These are phyloP conservation scores for Aspergillus sp. DNA, from an alignment of 2,329 filamentous ascomycete genomes.

Conservation along the genomic window DNA sequence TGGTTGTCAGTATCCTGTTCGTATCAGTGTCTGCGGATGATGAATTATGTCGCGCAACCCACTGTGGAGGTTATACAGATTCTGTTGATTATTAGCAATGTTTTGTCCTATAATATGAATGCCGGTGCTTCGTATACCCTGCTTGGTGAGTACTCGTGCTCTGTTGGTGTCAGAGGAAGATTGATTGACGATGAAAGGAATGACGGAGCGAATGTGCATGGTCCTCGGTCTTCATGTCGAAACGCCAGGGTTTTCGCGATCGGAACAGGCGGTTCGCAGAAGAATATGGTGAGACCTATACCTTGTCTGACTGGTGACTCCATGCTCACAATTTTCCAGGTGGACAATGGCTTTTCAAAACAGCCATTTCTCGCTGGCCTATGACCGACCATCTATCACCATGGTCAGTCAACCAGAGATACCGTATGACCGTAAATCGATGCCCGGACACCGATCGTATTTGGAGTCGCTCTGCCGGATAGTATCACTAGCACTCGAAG, in stretches of 20 bases:
- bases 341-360: conserved; percentile 58
- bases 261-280: conserved; percentile 35
- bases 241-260: conserved; percentile 43
- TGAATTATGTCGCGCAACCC: conserved; percentile 57
- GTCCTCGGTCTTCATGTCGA: conserved; percentile 52
- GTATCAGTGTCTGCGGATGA: conserved; percentile 57
- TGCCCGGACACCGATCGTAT: conserved; percentile 47
- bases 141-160: conserved; percentile 32
- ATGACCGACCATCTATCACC: conserved; percentile 50
- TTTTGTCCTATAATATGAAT: conserved; percentile 58
- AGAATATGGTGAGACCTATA: conserved; percentile 28
- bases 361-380: conserved; percentile 55
- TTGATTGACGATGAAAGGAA: conserved; percentile 10
- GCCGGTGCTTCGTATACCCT: conserved; percentile 58
- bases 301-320: neutral
- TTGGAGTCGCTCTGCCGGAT: conserved; percentile 52
- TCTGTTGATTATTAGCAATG: conserved; percentile 56
- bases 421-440: conserved; percentile 43
- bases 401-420: conserved; percentile 45
- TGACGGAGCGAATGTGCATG: conserved; percentile 45
- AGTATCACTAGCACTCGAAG: conserved; percentile 45
- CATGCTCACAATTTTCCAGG: conserved; percentile 9
- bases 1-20: conserved; percentile 50
- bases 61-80: conserved; percentile 56
- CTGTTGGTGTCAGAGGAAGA: too few species aligned